Conservation (phyloP, 352 stramenopile species). For the Pythium rishiriense region DNA sequence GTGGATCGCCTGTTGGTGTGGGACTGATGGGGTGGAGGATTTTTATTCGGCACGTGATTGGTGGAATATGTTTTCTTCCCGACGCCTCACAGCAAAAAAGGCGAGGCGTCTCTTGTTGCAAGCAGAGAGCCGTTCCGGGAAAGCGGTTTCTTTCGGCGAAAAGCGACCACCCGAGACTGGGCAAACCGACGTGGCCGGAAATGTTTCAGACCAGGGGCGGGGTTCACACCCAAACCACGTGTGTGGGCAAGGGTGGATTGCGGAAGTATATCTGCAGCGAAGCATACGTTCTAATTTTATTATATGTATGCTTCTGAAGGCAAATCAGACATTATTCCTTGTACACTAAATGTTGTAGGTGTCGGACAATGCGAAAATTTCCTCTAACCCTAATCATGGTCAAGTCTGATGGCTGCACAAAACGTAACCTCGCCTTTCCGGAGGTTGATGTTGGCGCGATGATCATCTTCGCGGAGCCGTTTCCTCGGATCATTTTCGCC, state of each 20-base stretch:
- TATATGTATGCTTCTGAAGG: background rate
- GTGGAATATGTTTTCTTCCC: background rate
- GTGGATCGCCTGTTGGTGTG: background rate
- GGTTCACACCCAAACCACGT: constrained; percentile 3
- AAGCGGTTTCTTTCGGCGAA: constrained; percentile 9
- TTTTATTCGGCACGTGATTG: background rate
- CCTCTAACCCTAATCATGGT: constrained; percentile 18
- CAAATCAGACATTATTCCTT: background rate
- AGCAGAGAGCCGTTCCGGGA: constrained; percentile 11
- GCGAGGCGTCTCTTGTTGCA: background rate
- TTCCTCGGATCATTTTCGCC: too few species aligned
- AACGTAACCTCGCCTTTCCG: background rate
- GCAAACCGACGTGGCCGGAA: constrained; percentile 3
- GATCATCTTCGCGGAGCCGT: too few species aligned
- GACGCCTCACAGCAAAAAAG: background rate
- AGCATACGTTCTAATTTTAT: background rate
- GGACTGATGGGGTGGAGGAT: background rate
- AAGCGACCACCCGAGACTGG: background rate
- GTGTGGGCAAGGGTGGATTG: constrained; percentile 1
- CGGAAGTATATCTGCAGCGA: background rate
- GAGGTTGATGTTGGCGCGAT: background rate
- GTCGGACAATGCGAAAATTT: constrained; percentile 18
- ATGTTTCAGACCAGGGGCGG: background rate
- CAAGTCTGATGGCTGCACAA: background rate
- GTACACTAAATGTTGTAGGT: background rate